Base-by-base conservation (phyloP, 306 rosid genomes). In the Quercus agrifolia region DNA sequence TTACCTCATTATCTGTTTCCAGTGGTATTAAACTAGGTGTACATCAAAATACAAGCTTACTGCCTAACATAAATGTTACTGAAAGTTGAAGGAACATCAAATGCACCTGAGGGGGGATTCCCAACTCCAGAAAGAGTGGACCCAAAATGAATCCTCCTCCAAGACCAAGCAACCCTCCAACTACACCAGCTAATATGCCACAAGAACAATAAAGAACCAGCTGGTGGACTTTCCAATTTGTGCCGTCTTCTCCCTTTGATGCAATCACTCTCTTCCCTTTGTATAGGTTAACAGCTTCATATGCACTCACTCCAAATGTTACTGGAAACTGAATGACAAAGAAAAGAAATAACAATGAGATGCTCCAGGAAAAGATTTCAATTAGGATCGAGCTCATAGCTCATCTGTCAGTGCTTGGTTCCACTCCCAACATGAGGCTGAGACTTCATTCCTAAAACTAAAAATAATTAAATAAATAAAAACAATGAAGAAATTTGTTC, bases 141-240 rank as follows among this genome's bases (percentile, higher is more conserved):
- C 99, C 99, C 96, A 93, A 90, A 79, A 95, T 83, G 21, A 92
- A 95, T 56, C 99, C 99, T 55, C 98, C 99, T 52, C 99, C 99
- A 10, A 95, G 88, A 56, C 99, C 99, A 12, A 92, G 91, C 90
- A 95, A 64, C 41, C 99, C 99, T 21, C 98, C 99, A 11, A 93
- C 93, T 15, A 93, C 0, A 30, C 99, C 99, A 5, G 99, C 99
- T 31, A 92, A 7, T 31, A 95, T 0, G 12, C 98, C 98, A 74
- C 82, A 83, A 70, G 82, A 20, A 74, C 92, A 90, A 74, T 95
- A 95, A 64, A 81, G 31, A 18, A 55, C 3, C 81, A 95, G 85
- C 79, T 87, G 96, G 49, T 74, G 17, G 73, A 79, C 89, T 77
- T 73, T 77, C 70, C 82, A 95, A 20, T 64, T 3, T 55, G 83